Evolutionary conservation across 345 rosid genomes (phyloP).

Genomic region (Rhodomyrtus tomentosa): DNA sequence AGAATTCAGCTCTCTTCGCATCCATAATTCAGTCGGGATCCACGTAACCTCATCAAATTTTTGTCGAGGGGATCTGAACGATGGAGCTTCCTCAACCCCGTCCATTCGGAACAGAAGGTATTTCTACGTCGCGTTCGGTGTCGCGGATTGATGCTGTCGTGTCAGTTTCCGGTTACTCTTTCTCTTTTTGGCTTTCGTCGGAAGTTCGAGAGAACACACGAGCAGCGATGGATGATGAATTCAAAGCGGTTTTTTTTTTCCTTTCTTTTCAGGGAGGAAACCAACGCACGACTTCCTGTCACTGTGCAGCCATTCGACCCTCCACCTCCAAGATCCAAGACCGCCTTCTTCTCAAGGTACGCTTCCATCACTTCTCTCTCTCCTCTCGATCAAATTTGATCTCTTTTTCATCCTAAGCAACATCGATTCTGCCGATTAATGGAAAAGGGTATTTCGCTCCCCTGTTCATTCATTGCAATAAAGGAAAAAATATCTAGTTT

Average conservation of each 20-base stretch:
- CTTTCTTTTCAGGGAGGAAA: conserved; percentile 54
- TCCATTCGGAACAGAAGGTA: conserved; percentile 66
- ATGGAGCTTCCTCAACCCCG: conserved; percentile 94
- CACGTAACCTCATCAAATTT: neutral
- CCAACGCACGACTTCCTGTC: conserved; percentile 86
- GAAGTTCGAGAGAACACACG: neutral
- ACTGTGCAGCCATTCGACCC: conserved; percentile 67
- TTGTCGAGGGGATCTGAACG: neutral
- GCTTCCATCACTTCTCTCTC: neutral
- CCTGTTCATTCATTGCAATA: neutral
- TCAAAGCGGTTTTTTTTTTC: neutral
- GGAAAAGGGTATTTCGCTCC: neutral
- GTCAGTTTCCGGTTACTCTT: neutral
- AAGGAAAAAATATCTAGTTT: neutral
- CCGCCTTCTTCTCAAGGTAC: conserved; percentile 82
- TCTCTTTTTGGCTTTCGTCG: neutral
- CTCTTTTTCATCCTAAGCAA: neutral
- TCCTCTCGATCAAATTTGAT: neutral
- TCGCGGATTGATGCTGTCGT: neutral
- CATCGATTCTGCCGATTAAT: neutral
- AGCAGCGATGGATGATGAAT: conserved; percentile 16
- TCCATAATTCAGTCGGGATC: conserved; percentile 1
- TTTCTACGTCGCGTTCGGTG: neutral
- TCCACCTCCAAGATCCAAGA: conserved; percentile 60
- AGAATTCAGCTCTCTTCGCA: neutral